Base-by-base conservation (phyloP, 2,329 filamentous ascomycete species). In the Curvularia eragrostidis region DNA sequence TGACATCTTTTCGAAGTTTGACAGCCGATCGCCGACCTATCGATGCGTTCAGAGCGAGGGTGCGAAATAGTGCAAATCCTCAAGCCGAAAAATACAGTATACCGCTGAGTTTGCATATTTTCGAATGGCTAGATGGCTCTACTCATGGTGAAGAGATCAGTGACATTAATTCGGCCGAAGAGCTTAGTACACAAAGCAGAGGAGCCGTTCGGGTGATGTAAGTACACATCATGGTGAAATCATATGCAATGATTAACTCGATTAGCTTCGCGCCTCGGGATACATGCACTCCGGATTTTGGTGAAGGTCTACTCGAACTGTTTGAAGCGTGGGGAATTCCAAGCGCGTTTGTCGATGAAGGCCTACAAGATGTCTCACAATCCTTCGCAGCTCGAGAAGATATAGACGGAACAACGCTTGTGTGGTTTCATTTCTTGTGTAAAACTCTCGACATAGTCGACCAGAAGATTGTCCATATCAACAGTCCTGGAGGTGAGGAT, bases 341-440 rank as follows among this genome's bases (percentile, higher is more conserved):
- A 12, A 66, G 62, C 12, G 61, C 64, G 0, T 75, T 74, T 26
- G 41, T 74, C 0, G 57, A 63, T 1, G 72, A 74, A 41, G 55
- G 71, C 12, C 44, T 69, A 8, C 65, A 71, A 23, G 56, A 54
- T n/a, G 65, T 69, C 13, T 69, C 71, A 19, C 67, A 71, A 21
- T 72, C 71, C 0, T 74, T 74, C 44, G 68, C 69, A n/a, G 59
- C 55, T 10, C 61, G 58, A 18, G 62, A 51, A 32, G 64, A 68
- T 26, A 51, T 54, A 1, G 54, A 67, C 41, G 63, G 61, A 4
- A 66, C 63, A 5, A 49, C 48, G 5, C 65, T 61, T 23, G 52
- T 66, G 1, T 74, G 71, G 70, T 72, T 74, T 28, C 72, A 75
- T 44, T 64, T 71, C 28, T 59, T 75, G n/a, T 66, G 62, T 28